These are phyloP conservation scores for Cutaneotrichosporon arboriforme DNA, from an alignment of 1,284 basidiomycete species.

Conservation along the genomic window DNA sequence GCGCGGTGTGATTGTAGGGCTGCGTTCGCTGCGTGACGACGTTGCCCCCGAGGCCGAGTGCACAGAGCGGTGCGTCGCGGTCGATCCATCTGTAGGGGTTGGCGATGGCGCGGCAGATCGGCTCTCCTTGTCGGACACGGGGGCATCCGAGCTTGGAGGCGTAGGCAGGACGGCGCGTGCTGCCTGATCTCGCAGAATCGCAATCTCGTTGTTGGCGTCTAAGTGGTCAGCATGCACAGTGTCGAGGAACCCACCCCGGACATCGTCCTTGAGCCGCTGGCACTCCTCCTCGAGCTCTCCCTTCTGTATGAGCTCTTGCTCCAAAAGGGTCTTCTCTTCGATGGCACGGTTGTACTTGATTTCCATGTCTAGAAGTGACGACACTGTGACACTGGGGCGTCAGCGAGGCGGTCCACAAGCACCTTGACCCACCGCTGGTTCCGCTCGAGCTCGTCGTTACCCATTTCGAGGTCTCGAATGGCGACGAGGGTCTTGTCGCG, in stretches of 20 bases:
- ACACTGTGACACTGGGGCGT: conserved; percentile 63
- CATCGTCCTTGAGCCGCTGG: conserved; percentile 86
- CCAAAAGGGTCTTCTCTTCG: conserved; percentile 93
- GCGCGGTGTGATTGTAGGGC: conserved; percentile 8
- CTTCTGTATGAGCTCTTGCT: conserved; percentile 93
- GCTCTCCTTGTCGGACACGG: conserved; percentile 29
- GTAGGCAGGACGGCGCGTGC: conserved; percentile 28
- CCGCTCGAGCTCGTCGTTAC: conserved; percentile 89
- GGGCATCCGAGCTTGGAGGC: conserved; percentile 33
- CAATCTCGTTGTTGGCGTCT: conserved; percentile 70
- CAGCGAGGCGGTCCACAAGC: not conserved
- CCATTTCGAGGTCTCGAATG: conserved; percentile 85
- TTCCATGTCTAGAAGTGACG: conserved; percentile 86
- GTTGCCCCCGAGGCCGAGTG: not conserved
- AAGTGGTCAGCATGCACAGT: not conserved
- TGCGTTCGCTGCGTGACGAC: conserved; percentile 1
- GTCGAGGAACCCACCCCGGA: conserved; percentile 62
- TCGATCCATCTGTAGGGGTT: conserved; percentile 3
- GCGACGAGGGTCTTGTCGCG: conserved; percentile 72
- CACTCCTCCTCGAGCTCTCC: conserved; percentile 83
- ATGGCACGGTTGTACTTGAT: conserved; percentile 81
- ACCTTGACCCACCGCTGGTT: conserved; percentile 61
- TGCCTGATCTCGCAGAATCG: conserved; percentile 68
- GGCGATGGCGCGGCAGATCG: conserved; percentile 9
- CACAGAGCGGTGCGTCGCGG: not conserved